Evolutionary conservation across 2,329 filamentous ascomycete genomes (phyloP).

Genomic region (Cephalotrichum gorgonifer): DNA sequence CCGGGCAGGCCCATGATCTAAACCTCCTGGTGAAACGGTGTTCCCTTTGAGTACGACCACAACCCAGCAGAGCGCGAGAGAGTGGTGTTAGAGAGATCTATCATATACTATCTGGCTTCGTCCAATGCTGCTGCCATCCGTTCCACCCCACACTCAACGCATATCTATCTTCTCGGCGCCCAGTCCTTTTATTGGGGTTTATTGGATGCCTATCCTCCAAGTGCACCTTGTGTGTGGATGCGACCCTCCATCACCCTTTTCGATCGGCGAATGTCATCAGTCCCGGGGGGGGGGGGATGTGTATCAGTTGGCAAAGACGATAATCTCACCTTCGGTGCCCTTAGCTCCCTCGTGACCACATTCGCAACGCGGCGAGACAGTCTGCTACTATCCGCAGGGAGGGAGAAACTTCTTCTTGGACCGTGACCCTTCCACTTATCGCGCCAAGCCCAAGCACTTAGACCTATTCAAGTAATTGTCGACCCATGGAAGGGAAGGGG

Average conservation of each 20-base stretch:
- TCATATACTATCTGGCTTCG: neutral
- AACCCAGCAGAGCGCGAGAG: neutral
- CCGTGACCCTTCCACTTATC: neutral
- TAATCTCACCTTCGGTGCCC: too few relatives aligned
- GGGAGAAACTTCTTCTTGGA: neutral
- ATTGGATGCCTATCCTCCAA: neutral
- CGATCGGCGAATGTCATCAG: neutral
- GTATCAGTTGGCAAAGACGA: neutral
- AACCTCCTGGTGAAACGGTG: neutral
- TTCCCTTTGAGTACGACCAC: neutral
- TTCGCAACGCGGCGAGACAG: neutral
- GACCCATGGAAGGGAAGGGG: neutral
- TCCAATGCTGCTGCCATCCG: neutral
- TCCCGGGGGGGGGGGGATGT: neutral
- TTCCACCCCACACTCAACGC: neutral
- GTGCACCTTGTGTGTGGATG: too few relatives aligned
- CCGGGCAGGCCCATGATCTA: neutral
- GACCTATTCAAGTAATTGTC: neutral
- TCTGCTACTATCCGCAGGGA: neutral
- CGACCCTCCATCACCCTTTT: neutral
- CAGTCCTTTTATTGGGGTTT: neutral
- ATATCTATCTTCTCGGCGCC: neutral
- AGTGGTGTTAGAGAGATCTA: neutral
- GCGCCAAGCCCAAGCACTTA: slow-evolving; percentile 1
- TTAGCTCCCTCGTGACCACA: neutral